Conservation (phyloP, 306 rosid species). For the Carpinus viminea region DNA sequence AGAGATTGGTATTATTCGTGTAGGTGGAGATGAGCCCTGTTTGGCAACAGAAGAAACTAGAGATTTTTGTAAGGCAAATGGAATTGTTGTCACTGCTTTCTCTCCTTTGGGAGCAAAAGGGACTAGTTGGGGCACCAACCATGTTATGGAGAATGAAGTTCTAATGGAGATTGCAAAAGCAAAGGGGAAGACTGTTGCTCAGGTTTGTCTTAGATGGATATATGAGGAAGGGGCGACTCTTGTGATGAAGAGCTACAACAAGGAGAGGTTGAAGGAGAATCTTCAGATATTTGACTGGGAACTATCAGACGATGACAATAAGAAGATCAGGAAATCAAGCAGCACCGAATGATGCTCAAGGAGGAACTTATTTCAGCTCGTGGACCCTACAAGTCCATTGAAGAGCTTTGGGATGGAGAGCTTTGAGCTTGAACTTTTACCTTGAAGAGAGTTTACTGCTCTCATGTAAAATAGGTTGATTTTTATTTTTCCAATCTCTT, state of each 20-base stretch:
- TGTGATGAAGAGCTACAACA: constrained; percentile 1
- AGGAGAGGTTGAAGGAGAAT: constrained; percentile 8
- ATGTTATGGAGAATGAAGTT: constrained; percentile 7
- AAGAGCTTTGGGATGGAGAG: too few species aligned
- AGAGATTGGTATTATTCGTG: background rate
- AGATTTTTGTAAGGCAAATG: constrained; percentile 16
- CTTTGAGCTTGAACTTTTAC: too few species aligned
- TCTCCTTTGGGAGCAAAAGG: constrained; percentile 18
- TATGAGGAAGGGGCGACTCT: background rate
- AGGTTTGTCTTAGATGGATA: constrained; percentile 13
- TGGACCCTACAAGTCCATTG: too few species aligned
- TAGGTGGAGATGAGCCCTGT: constrained; percentile 15
- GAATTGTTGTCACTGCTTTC: background rate
- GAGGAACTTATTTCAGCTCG: too few species aligned
- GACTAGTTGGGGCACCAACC: constrained; percentile 8
- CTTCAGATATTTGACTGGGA: background rate
- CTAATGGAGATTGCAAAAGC: constrained; percentile 6
- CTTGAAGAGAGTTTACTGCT: too few species aligned
- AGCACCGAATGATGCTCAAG: too few species aligned
- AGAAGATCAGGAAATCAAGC: background rate
- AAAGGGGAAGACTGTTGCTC: background rate
- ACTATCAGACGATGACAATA: background rate
- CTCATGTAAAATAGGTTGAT: too few species aligned
- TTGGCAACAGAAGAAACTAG: constrained; percentile 13
- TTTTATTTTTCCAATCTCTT: too few species aligned